Percentiles rank a stretch among this genome's conserved stretches.
Evolutionary conservation across 2,329 filamentous ascomycete genomes (phyloP).

Genomic region (Talaromyces sp.): DNA sequence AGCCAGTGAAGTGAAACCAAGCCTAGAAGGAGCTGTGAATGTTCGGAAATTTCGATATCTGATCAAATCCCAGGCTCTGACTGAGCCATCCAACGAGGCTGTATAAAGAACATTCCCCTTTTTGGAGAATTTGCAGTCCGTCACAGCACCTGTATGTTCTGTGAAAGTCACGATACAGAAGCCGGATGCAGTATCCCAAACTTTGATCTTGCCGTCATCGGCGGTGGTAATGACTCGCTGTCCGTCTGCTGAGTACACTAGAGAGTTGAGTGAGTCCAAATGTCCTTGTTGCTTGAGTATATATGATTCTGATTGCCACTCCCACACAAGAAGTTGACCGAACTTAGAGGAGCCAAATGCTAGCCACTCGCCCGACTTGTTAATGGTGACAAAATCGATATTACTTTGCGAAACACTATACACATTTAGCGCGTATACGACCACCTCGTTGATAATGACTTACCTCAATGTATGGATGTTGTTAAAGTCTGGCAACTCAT

Average conservation of each 20-base stretch:
- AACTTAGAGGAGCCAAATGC: slow-evolving; percentile 94
- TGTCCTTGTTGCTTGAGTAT: slow-evolving; percentile 98
- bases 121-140: slow-evolving; percentile 88
- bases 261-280: slow-evolving; percentile 89
- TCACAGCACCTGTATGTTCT: slow-evolving; percentile 91
- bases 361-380: slow-evolving; percentile 92
- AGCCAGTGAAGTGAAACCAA: slow-evolving; percentile 90
- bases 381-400: slow-evolving; percentile 92
- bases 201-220: slow-evolving; percentile 97
- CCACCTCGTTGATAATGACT: neutral
- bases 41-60: slow-evolving; percentile 96
- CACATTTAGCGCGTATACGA: slow-evolving; percentile 19
- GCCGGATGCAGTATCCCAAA: slow-evolving; percentile 94
- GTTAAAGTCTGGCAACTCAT: slow-evolving; percentile 94
- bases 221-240: slow-evolving; percentile 89
- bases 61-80: slow-evolving; percentile 93
- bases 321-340: slow-evolving; percentile 96
- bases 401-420: slow-evolving; percentile 91
- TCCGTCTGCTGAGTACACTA: slow-evolving; percentile 90
- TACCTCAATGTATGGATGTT: slow-evolving; percentile 77
- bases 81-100: slow-evolving; percentile 86
- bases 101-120: slow-evolving; percentile 95
- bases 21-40: slow-evolving; percentile 85
- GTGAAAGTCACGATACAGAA: slow-evolving; percentile 99
- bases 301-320: slow-evolving; percentile 99